These are phyloP conservation scores for Citropsis articulata DNA, from an alignment of 345 rosid genomes.

Conservation along the genomic window DNA sequence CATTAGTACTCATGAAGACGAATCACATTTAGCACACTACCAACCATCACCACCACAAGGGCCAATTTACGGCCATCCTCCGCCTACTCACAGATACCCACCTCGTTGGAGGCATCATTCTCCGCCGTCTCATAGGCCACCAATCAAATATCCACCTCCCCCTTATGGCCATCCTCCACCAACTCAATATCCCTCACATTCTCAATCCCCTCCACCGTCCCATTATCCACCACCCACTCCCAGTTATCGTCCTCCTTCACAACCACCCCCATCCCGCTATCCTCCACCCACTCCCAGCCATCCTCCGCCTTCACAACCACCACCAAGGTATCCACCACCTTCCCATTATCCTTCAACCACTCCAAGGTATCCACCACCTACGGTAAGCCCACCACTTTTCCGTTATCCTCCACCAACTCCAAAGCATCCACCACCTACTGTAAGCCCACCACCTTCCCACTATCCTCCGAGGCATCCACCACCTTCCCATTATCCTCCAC, in stretches of 20 bases:
- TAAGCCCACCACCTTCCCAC: no score
- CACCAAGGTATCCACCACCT: not conserved
- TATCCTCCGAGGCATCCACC: not conserved
- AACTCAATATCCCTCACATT: not conserved
- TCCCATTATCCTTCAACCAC: conserved; percentile 1
- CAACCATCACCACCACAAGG: not conserved
- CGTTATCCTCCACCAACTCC: no score
- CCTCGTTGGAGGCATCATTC: no score
- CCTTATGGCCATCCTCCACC: not conserved
- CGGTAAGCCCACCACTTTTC: no score
- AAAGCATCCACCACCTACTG: no score
- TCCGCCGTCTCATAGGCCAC: not conserved
- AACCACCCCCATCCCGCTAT: not conserved
- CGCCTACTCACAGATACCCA: no score
- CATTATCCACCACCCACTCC: conserved; percentile 12
- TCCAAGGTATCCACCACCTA: not conserved
- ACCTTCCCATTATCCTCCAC: not conserved
- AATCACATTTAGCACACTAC: not conserved
- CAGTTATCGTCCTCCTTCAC: conserved; percentile 3
- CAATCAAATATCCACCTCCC: not conserved
- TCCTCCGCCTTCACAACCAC: conserved; percentile 10
- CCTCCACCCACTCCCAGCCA: not conserved
- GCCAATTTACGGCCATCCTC: not conserved
- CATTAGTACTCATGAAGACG: not conserved
- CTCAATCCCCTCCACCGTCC: not conserved